Conservation (phyloP, 1,284 basidiomycete genomes). For the Cerioporus squamosus region DNA sequence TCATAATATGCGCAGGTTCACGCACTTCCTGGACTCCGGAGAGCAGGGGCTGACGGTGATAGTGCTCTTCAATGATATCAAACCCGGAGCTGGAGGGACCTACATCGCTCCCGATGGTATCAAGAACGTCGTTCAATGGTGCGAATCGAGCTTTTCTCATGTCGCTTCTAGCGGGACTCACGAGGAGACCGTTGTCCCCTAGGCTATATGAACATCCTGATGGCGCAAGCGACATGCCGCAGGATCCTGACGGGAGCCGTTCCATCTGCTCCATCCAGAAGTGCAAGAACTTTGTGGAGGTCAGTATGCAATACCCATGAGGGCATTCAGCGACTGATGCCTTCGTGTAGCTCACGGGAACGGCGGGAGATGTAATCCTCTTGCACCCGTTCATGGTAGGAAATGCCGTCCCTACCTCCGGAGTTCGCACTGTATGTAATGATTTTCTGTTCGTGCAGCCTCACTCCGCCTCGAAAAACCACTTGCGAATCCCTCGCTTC, state of each 20-base stretch:
- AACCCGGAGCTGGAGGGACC: slow-evolving; percentile 38
- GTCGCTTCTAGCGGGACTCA: no score
- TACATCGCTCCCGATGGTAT: slow-evolving; percentile 42
- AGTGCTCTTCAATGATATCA: slow-evolving; percentile 41
- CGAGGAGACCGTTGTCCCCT: background rate
- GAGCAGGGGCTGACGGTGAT: slow-evolving; percentile 42
- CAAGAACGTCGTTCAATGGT: slow-evolving; percentile 38
- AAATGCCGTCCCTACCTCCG: no score
- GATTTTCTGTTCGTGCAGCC: slow-evolving; percentile 22
- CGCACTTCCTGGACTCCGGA: slow-evolving; percentile 42
- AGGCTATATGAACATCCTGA: slow-evolving; percentile 37
- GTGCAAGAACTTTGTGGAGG: slow-evolving; percentile 37
- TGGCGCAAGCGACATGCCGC: slow-evolving; percentile 27
- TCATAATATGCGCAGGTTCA: slow-evolving; percentile 26
- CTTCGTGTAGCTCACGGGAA: slow-evolving; percentile 34
- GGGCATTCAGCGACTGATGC: background rate
- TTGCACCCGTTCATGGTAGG: slow-evolving; percentile 43
- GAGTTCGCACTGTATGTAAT: no score
- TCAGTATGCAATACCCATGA: background rate
- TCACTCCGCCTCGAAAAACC: slow-evolving; percentile 42
- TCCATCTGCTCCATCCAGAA: slow-evolving; percentile 31
- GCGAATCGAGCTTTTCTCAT: no score
- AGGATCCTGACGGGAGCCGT: slow-evolving; percentile 34
- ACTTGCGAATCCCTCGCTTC: slow-evolving; percentile 39
- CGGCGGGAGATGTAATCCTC: slow-evolving; percentile 43